Evolutionary conservation across 106 monocot genomes (phyloP).

Genomic region (Alisma plantagoaquatica): DNA sequence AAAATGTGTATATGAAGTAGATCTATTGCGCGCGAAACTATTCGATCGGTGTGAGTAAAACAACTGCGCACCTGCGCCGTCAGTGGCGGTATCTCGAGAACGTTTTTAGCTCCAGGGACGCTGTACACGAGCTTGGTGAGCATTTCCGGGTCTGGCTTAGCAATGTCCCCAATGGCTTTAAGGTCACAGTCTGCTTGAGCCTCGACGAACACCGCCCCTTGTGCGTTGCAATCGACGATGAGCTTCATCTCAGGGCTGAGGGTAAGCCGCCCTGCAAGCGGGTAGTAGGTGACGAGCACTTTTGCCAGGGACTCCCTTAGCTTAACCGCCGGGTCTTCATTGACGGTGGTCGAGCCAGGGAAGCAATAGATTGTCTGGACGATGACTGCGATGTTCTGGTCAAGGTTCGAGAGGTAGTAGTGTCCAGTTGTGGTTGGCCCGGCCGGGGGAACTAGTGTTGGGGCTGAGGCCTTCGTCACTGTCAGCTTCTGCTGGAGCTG

Average conservation of each 20-base stretch:
- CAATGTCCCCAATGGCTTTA: constrained; percentile 52
- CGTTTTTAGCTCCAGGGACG: constrained; percentile 59
- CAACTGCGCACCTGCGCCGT: constrained; percentile 45
- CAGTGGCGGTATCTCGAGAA: constrained; percentile 69
- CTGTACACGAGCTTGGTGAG: constrained; percentile 71
- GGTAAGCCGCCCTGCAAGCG: constrained; percentile 61
- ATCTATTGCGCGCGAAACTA: background rate
- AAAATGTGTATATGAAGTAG: too few relatives aligned
- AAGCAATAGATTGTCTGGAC: constrained; percentile 82
- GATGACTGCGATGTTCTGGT: constrained; percentile 80
- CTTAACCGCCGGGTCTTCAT: constrained; percentile 18
- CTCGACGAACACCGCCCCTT: constrained; percentile 71
- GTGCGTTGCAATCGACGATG: constrained; percentile 53
- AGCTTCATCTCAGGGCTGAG: constrained; percentile 69
- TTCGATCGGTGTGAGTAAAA: background rate
- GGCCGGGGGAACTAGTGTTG: constrained; percentile 37
- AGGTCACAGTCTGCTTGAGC: constrained; percentile 59
- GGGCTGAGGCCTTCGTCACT: too few relatives aligned
- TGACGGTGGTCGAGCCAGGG: constrained; percentile 20
- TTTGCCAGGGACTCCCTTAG: constrained; percentile 38
- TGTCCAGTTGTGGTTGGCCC: constrained; percentile 32
- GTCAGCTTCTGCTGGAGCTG: too few relatives aligned
- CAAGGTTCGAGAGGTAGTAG: constrained; percentile 80
- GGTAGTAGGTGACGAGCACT: constrained; percentile 71
- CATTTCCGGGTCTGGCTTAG: constrained; percentile 52